Conservation (phyloP, 2,329 filamentous ascomycete genomes). For the Beauveria medogensis region DNA sequence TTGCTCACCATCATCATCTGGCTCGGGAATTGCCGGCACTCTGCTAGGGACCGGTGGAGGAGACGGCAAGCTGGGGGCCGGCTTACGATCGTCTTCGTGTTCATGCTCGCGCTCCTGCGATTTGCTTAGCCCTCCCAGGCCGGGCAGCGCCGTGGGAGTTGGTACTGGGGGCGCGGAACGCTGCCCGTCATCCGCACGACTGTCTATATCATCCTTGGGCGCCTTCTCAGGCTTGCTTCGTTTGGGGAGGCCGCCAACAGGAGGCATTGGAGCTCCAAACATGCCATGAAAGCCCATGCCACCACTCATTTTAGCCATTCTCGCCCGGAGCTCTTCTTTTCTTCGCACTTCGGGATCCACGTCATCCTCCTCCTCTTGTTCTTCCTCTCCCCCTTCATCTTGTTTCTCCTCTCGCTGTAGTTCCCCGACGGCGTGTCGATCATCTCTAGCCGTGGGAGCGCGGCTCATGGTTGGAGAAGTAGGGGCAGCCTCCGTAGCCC, state of each 20-base stretch:
- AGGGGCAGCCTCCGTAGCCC: conserved; percentile 27
- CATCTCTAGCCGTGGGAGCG: conserved; percentile 43
- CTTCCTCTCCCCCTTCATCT: conserved; percentile 54
- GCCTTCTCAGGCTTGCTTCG: conserved; percentile 28
- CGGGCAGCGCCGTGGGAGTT: conserved; percentile 59
- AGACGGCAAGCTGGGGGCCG: conserved; percentile 26
- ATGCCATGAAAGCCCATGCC: conserved; percentile 96
- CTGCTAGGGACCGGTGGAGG: conserved; percentile 22
- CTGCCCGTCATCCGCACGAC: conserved; percentile 32
- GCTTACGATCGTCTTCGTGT: conserved; percentile 25
- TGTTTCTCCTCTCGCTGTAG: conserved; percentile 70
- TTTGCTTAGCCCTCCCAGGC: conserved; percentile 55
- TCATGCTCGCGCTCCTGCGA: conserved; percentile 27
- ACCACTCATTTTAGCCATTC: conserved; percentile 98
- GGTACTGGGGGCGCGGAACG: conserved; percentile 47
- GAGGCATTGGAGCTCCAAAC: conserved; percentile 68
- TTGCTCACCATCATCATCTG: conserved; percentile 14
- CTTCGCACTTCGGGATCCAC: conserved; percentile 80
- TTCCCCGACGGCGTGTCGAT: conserved; percentile 46
- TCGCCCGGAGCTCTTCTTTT: conserved; percentile 79
- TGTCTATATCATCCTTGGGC: conserved; percentile 30
- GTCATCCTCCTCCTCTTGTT: conserved; percentile 75
- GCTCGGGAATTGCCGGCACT: conserved; percentile 21
- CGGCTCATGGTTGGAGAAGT: conserved; percentile 25
- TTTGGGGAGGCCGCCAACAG: conserved; percentile 52